These are phyloP conservation scores for Coemansia biformis DNA, from an alignment of 192 early-diverging fungal species.

Conservation along the genomic window DNA sequence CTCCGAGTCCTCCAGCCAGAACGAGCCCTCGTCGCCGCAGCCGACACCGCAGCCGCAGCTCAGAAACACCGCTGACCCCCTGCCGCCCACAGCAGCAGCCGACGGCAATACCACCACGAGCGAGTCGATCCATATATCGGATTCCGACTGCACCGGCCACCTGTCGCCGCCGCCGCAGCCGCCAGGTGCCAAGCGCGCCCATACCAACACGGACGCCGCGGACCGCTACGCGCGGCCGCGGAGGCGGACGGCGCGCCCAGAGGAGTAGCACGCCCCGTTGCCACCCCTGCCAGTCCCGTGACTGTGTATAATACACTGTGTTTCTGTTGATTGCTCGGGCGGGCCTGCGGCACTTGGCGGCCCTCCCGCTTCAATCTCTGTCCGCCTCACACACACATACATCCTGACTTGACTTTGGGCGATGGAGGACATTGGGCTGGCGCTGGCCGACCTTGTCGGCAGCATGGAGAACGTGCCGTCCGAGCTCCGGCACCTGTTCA, in stretches of 20 bases:
- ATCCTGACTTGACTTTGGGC: too few relatives aligned
- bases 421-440: constrained; percentile 51
- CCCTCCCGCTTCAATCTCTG: too few relatives aligned
- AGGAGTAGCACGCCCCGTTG: too few relatives aligned
- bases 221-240: too few relatives aligned
- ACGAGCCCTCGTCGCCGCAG: constrained; percentile 6
- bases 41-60: too few relatives aligned
- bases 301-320: background rate
- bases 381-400: too few relatives aligned
- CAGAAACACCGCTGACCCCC: too few relatives aligned
- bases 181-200: background rate
- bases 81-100: too few relatives aligned
- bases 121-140: background rate
- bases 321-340: constrained; percentile 4
- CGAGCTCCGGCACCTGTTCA: constrained; percentile 42
- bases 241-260: too few relatives aligned
- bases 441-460: constrained; percentile 47
- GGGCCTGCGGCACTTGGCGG: constrained; percentile 37
- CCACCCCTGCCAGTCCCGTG: background rate
- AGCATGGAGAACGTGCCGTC: constrained; percentile 49
- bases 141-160: background rate
- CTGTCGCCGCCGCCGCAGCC: constrained; percentile 2
- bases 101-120: too few relatives aligned
- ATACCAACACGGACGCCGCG: too few relatives aligned
- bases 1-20: constrained; percentile 24